Percentiles rank a stretch among this genome's conserved stretches.
These are phyloP conservation scores for Scorias spongiosa DNA, from an alignment of 2,329 filamentous ascomycete species.

Conservation along the genomic window DNA sequence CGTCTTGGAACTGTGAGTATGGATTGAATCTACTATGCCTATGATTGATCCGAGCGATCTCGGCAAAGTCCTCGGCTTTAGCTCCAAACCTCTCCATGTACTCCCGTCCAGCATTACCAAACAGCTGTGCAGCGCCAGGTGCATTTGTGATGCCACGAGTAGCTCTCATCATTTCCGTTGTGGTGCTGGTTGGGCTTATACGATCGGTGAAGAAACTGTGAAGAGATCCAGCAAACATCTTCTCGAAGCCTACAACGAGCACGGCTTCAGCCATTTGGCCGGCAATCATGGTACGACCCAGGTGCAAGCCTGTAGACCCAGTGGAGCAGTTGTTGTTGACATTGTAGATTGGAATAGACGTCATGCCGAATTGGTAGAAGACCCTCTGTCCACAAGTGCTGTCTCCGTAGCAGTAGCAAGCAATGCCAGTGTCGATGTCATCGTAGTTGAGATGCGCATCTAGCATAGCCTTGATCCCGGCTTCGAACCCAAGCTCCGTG, in stretches of 20 bases:
- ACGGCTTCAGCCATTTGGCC: slow-evolving; percentile 65
- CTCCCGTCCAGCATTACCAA: slow-evolving; percentile 83
- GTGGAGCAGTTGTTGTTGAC: slow-evolving; percentile 99
- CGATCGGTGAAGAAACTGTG: slow-evolving; percentile 75
- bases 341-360: slow-evolving; percentile 88
- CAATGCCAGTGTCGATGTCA: slow-evolving; percentile 84
- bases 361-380: slow-evolving; percentile 98
- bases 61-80: slow-evolving; percentile 71
- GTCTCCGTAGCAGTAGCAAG: slow-evolving; percentile 97
- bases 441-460: slow-evolving; percentile 88
- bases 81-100: slow-evolving; percentile 96
- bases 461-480: slow-evolving; percentile 71
- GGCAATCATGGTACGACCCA: slow-evolving; percentile 66
- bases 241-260: slow-evolving; percentile 89
- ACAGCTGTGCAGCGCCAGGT: slow-evolving; percentile 80
- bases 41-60: slow-evolving; percentile 88
- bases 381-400: slow-evolving; percentile 89
- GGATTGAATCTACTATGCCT: slow-evolving; percentile 83
- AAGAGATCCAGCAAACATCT: slow-evolving; percentile 89
- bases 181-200: slow-evolving; percentile 60
- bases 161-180: slow-evolving; percentile 62
- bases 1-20: slow-evolving; percentile 93
- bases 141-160: slow-evolving; percentile 70
- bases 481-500: slow-evolving; percentile 85
- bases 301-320: slow-evolving; percentile 75